Conservation (phyloP, 176 grass and related monocot genomes). For the Echinochloa phyllopogon region DNA sequence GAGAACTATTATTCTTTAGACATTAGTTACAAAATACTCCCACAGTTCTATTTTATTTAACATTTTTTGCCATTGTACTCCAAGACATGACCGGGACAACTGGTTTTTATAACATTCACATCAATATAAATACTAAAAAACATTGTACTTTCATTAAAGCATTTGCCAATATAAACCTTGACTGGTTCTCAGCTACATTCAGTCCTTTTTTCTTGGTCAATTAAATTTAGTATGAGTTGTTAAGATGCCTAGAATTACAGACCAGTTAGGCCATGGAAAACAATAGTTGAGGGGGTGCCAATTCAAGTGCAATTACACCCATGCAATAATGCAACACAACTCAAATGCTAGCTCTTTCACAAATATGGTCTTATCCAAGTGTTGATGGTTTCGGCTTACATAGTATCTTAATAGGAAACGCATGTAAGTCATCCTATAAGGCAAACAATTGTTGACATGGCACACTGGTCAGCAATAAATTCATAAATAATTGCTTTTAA, state of each 20-base stretch:
- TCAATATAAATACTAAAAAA: not conserved
- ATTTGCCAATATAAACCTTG: not conserved
- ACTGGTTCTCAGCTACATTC: not conserved
- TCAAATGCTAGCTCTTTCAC: not conserved
- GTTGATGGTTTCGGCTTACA: not conserved
- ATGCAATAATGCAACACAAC: slow-evolving; percentile 9
- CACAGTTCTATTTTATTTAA: not conserved
- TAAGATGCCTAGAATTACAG: not conserved
- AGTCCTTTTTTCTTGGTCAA: not conserved
- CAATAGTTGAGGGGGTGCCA: not conserved
- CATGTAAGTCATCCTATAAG: not conserved
- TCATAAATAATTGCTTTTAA: not conserved
- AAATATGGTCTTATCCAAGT: not conserved
- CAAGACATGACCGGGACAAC: not conserved
- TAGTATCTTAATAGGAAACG: not conserved
- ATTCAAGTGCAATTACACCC: not conserved
- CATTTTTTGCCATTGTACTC: not conserved
- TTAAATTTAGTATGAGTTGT: not conserved
- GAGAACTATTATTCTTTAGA: slow-evolving; percentile 6
- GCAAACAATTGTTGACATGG: not conserved
- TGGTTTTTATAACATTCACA: not conserved
- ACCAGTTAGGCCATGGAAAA: not conserved
- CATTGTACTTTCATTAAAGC: not conserved
- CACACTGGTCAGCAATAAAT: not conserved
- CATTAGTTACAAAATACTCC: slow-evolving; percentile 21